Percentiles rank a stretch among this genome's conserved stretches.
Evolutionary conservation across 805 yeast species (phyloP).

Genomic region (Nakazawaea laoshanensis): DNA sequence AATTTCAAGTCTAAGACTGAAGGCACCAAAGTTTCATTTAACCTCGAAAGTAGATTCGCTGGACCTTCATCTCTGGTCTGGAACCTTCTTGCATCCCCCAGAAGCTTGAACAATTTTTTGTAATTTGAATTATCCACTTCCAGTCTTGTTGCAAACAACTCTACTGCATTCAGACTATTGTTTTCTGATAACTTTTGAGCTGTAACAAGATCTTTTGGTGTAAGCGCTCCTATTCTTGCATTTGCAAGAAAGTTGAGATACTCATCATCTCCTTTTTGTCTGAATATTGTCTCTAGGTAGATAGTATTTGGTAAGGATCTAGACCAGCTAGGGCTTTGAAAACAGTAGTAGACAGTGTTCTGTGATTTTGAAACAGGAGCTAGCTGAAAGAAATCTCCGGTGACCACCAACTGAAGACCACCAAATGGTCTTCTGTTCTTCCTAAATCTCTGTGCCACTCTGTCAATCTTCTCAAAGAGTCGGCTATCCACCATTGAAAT

Average conservation of each 20-base stretch:
- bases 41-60: constrained; percentile 14
- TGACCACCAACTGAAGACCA: constrained; percentile 79
- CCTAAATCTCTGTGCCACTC: constrained; percentile 50
- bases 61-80: constrained; percentile 35
- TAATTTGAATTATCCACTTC: constrained; percentile 78
- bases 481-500: constrained; percentile 87
- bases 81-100: constrained; percentile 37
- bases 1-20: constrained; percentile 53
- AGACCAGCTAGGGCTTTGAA: constrained; percentile 67
- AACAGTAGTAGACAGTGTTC: constrained; percentile 31
- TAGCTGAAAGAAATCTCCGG: constrained; percentile 94
- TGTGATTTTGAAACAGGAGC: constrained; percentile 65
- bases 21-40: constrained; percentile 68
- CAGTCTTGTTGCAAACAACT: constrained; percentile 73
- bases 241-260: constrained; percentile 73
- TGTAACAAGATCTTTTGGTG: constrained; percentile 34
- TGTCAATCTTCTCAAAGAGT: constrained; percentile 66
- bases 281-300: constrained; percentile 67
- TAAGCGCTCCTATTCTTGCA: constrained; percentile 67
- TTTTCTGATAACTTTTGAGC: constrained; percentile 43
- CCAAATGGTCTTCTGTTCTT: constrained; percentile 64
- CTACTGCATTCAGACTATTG: constrained; percentile 84
- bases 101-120: constrained; percentile 36
- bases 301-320: constrained; percentile 54
- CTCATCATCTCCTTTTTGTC: constrained; percentile 72